These are phyloP conservation scores for Globisporangium irregulare DNA, from an alignment of 352 stramenopile species.

Conservation along the genomic window DNA sequence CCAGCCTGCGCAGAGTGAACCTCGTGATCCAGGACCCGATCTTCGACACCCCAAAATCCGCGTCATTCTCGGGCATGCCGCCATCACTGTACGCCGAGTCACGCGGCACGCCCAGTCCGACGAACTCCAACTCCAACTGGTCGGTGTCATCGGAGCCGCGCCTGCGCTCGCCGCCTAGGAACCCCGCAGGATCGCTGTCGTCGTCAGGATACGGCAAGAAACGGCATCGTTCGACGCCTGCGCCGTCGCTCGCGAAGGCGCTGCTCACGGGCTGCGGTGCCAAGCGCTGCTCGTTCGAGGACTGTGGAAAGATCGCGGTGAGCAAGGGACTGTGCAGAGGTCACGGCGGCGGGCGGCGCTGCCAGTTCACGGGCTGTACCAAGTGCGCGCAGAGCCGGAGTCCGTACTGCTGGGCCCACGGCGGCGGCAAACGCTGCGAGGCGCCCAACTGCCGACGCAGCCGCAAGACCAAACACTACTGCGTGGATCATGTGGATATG, in stretches of 20 bases:
- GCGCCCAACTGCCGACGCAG: slow-evolving; percentile 59
- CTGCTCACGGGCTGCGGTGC: slow-evolving; percentile 51
- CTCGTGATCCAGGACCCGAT: slow-evolving; percentile 6
- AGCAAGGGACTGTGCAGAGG: slow-evolving; percentile 68
- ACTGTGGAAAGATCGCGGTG: slow-evolving; percentile 72
- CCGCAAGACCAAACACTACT: slow-evolving; percentile 76
- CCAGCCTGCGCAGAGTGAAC: not conserved
- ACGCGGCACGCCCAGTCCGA: slow-evolving; percentile 9
- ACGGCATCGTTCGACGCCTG: slow-evolving; percentile 36
- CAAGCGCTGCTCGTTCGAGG: slow-evolving; percentile 64
- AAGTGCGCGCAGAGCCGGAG: slow-evolving; percentile 78
- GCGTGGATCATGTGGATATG: slow-evolving; percentile 74
- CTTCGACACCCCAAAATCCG: not conserved
- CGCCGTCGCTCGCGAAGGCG: slow-evolving; percentile 36
- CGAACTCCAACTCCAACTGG: slow-evolving; percentile 8
- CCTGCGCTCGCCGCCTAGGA: slow-evolving; percentile 1
- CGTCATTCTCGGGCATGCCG: slow-evolving; percentile 5
- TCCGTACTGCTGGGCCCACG: slow-evolving; percentile 72
- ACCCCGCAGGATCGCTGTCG: not conserved
- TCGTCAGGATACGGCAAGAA: slow-evolving; percentile 32
- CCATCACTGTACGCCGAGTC: not conserved
- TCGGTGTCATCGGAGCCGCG: slow-evolving; percentile 9
- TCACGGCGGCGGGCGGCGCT: slow-evolving; percentile 68
- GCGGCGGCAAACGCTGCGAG: slow-evolving; percentile 72
- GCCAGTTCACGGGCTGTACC: slow-evolving; percentile 56